phyloP scores from a whole-genome alignment of 768 basidiomycete genomes.

The Mycena filopes region DNA sequence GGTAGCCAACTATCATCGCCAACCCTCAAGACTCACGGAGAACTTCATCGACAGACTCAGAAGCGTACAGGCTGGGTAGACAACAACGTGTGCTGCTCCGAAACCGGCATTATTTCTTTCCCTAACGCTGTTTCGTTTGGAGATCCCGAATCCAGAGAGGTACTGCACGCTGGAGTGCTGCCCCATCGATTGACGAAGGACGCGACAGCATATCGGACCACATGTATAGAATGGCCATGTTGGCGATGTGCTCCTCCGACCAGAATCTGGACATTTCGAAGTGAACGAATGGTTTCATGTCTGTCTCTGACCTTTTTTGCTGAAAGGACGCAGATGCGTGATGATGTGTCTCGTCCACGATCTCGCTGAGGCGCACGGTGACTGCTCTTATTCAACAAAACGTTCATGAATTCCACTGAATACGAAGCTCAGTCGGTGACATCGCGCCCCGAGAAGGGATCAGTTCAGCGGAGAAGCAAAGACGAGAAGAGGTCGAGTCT shows the following conservation, averaged over 20 bases:
- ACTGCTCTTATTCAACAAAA: neutral
- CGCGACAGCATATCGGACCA: constrained; percentile 86
- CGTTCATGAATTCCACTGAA: neutral
- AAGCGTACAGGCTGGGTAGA: constrained; percentile 97
- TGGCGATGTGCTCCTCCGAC: constrained; percentile 89
- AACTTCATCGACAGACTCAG: constrained; percentile 75
- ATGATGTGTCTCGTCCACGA: constrained; percentile 96
- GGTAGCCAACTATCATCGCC: constrained; percentile 51
- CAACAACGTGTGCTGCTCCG: constrained; percentile 63
- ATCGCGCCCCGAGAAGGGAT: constrained; percentile 93
- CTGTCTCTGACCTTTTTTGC: neutral
- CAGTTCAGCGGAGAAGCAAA: constrained; percentile 80
- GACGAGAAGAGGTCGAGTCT: constrained; percentile 69
- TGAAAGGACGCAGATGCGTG: constrained; percentile 64
- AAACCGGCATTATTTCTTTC: neutral
- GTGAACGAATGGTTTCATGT: constrained; percentile 56
- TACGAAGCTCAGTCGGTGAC: constrained; percentile 79
- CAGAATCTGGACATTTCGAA: constrained; percentile 75
- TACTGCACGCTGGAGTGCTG: constrained; percentile 36
- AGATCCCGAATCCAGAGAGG: constrained; percentile 92
- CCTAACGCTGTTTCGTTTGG: constrained; percentile 18
- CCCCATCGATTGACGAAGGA: neutral
- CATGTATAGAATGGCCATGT: constrained; percentile 97
- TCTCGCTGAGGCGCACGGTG: constrained; percentile 94
- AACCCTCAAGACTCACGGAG: neutral